Evolutionary conservation across 306 rosid genomes (phyloP).

Genomic region (Elaeagnus macrophylla): DNA sequence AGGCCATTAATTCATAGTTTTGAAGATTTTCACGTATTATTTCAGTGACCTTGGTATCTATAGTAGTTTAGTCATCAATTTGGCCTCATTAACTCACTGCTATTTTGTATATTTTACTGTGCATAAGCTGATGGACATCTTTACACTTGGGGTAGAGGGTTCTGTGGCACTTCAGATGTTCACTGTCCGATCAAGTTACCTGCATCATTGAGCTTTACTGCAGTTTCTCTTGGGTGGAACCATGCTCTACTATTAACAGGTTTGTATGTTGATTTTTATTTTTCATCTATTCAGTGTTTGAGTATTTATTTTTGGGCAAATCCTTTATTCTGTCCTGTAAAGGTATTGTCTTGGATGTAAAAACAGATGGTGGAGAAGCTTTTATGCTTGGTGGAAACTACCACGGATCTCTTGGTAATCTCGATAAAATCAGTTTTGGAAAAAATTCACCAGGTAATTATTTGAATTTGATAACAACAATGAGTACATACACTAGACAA

Average conservation of each 20-base stretch:
- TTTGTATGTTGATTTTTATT: slow-evolving; percentile 17
- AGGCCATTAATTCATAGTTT: neutral
- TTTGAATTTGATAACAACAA: slow-evolving; percentile 6
- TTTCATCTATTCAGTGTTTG: neutral
- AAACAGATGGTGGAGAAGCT: slow-evolving; percentile 48
- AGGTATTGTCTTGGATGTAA: slow-evolving; percentile 13
- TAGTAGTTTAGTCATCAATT: neutral
- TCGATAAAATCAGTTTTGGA: slow-evolving; percentile 20
- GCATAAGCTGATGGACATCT: slow-evolving; percentile 55
- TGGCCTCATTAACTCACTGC: neutral
- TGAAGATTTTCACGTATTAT: neutral
- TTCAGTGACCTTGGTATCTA: neutral
- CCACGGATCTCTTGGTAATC: slow-evolving; percentile 56
- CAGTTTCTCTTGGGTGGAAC: slow-evolving; percentile 73
- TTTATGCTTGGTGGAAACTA: slow-evolving; percentile 75
- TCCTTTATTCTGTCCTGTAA: neutral
- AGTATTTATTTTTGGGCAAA: slow-evolving; percentile 7
- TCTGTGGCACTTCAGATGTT: slow-evolving; percentile 45
- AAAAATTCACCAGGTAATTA: slow-evolving; percentile 42
- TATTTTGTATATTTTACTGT: slow-evolving; percentile 5
- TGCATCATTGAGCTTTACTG: slow-evolving; percentile 25
- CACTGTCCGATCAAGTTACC: slow-evolving; percentile 35
- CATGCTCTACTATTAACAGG: slow-evolving; percentile 71
- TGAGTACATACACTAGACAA: neutral
- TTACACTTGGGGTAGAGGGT: slow-evolving; percentile 91